Percentiles rank a stretch among this genome's conserved stretches.
These are phyloP conservation scores for Phytophthora vignae DNA, from an alignment of 352 stramenopile genomes.

Conservation along the genomic window DNA sequence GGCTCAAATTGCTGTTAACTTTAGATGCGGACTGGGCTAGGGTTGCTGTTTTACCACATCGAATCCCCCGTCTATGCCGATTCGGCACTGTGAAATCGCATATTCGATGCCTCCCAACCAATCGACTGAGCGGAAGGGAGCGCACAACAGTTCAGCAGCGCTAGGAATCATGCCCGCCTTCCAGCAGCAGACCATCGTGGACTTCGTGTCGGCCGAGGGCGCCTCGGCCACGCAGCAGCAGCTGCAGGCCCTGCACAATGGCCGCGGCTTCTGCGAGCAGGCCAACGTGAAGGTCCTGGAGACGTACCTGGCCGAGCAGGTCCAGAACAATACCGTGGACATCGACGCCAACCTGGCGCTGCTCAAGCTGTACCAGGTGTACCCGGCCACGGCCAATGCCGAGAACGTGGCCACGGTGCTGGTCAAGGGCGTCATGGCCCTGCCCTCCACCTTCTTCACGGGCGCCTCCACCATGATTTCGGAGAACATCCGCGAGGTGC, in stretches of 20 bases:
- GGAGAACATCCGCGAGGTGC: constrained; percentile 73
- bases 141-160: constrained; percentile 22
- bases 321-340: constrained; percentile 65
- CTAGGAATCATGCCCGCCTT: constrained; percentile 62
- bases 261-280: constrained; percentile 58
- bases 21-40: constrained; percentile 4
- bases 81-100: constrained; percentile 14
- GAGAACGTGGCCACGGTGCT: constrained; percentile 74
- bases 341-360: constrained; percentile 83
- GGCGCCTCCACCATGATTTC: constrained; percentile 74
- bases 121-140: constrained; percentile 21
- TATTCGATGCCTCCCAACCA: constrained; percentile 37
- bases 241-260: constrained; percentile 58
- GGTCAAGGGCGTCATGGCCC: constrained; percentile 70
- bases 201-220: constrained; percentile 57
- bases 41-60: neutral
- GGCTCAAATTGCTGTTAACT: constrained; percentile 12
- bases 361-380: constrained; percentile 86
- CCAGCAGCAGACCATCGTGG: constrained; percentile 68
- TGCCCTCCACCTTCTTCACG: constrained; percentile 83
- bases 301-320: constrained; percentile 80
- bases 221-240: constrained; percentile 66
- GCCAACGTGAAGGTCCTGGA: constrained; percentile 61
- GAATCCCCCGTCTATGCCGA: constrained; percentile 11
- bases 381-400: constrained; percentile 62